Evolutionary conservation across 208 protist species (phyloP).

Genomic region (Acanthamoeba healyi): DNA sequence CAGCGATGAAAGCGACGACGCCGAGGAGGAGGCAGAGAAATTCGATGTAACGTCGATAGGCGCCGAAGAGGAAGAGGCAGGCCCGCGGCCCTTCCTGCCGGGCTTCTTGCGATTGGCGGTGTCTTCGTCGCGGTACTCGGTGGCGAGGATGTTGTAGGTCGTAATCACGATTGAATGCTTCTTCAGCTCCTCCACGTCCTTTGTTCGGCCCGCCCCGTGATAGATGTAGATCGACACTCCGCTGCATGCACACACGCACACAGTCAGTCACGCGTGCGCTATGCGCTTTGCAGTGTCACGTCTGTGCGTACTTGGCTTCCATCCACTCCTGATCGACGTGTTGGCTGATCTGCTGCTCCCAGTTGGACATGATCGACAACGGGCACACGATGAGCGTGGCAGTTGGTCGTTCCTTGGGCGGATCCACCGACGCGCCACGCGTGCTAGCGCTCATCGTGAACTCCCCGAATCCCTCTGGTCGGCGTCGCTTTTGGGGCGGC

Average conservation of each 20-base stretch:
- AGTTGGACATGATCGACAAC: slow-evolving; percentile 46
- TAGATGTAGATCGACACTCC: slow-evolving; percentile 60
- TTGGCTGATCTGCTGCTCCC: slow-evolving; percentile 62
- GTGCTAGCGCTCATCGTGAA: too few species aligned
- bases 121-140: slow-evolving; percentile 15
- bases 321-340: slow-evolving; percentile 45
- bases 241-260: background rate
- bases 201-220: slow-evolving; percentile 10
- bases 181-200: slow-evolving; percentile 1
- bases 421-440: too few species aligned
- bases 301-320: slow-evolving; percentile 31
- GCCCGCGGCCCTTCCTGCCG: background rate
- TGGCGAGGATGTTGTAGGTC: slow-evolving; percentile 55
- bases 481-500: background rate
- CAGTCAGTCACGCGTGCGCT: too few species aligned
- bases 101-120: background rate
- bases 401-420: background rate
- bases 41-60: too few species aligned
- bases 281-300: background rate
- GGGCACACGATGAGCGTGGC: slow-evolving; percentile 54
- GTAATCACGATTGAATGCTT: slow-evolving; percentile 56
- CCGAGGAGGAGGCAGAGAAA: too few species aligned
- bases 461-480: too few species aligned
- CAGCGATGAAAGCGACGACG: background rate
- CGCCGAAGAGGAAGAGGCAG: background rate